phyloP scores from a whole-genome alignment of 768 basidiomycete species.

The Mycena rosella region DNA sequence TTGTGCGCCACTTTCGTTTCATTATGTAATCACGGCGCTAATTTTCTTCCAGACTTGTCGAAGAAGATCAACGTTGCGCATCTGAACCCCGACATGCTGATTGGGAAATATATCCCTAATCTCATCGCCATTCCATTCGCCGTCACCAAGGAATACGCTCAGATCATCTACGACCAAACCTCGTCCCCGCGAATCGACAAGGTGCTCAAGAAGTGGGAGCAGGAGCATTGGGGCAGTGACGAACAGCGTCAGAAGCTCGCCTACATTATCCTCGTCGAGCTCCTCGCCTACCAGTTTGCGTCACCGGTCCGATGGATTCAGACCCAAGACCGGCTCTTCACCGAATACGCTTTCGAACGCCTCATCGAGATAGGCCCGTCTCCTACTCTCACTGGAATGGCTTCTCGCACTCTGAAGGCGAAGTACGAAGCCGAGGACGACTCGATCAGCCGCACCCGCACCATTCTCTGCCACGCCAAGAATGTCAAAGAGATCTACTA shows the following conservation, averaged over 20 bases:
- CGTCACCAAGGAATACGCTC: slow-evolving; percentile 88
- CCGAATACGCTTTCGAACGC: slow-evolving; percentile 87
- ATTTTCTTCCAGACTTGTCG: slow-evolving; percentile 76
- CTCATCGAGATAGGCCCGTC: slow-evolving; percentile 97
- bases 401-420: slow-evolving; percentile 87
- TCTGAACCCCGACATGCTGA: slow-evolving; percentile 93
- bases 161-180: slow-evolving; percentile 97
- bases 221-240: slow-evolving; percentile 85
- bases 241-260: slow-evolving; percentile 94
- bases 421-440: slow-evolving; percentile 95
- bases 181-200: slow-evolving; percentile 95
- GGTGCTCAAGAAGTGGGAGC: slow-evolving; percentile 94
- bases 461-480: slow-evolving; percentile 94
- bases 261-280: slow-evolving; percentile 95
- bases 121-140: slow-evolving; percentile 91
- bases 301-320: slow-evolving; percentile 99
- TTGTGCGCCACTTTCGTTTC: slow-evolving; percentile 66
- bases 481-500: slow-evolving; percentile 98
- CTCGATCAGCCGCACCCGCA: slow-evolving; percentile 80
- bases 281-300: slow-evolving; percentile 97
- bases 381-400: slow-evolving; percentile 97
- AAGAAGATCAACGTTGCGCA: slow-evolving; percentile 97
- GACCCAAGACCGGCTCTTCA: slow-evolving; percentile 96
- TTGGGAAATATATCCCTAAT: slow-evolving; percentile 98
- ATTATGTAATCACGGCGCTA: neutral